Evolutionary conservation across 352 stramenopile genomes (phyloP).

Genomic region (Pythium coloratum): DNA sequence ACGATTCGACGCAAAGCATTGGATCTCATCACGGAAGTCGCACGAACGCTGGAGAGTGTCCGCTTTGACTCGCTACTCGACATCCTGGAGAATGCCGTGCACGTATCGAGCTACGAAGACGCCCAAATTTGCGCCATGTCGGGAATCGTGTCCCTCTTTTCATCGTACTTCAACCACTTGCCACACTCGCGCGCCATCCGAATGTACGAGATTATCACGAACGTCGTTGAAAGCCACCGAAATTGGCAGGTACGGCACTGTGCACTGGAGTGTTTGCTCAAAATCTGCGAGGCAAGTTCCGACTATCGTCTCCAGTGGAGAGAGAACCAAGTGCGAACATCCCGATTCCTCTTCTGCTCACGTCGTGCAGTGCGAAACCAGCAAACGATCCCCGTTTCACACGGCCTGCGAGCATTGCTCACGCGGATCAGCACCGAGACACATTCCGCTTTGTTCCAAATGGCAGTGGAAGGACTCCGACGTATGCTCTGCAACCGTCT

Average conservation of each 20-base stretch:
- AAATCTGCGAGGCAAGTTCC: slow-evolving; percentile 65
- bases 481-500: slow-evolving; percentile 80
- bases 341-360: slow-evolving; percentile 70
- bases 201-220: slow-evolving; percentile 82
- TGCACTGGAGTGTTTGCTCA: slow-evolving; percentile 67
- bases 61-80: slow-evolving; percentile 83
- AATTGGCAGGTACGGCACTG: slow-evolving; percentile 55
- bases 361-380: slow-evolving; percentile 37
- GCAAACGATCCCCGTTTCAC: slow-evolving; percentile 57
- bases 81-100: slow-evolving; percentile 70
- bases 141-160: slow-evolving; percentile 74
- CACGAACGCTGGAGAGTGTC: slow-evolving; percentile 70
- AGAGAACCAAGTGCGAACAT: slow-evolving; percentile 61
- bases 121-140: slow-evolving; percentile 58
- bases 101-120: slow-evolving; percentile 64
- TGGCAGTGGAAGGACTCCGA: slow-evolving; percentile 71
- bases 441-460: slow-evolving; percentile 62
- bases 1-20: slow-evolving; percentile 60
- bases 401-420: slow-evolving; percentile 60
- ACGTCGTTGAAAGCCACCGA: slow-evolving; percentile 63
- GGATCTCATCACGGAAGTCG: slow-evolving; percentile 67
- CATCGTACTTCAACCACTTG: slow-evolving; percentile 77
- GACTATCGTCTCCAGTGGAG: slow-evolving; percentile 73
- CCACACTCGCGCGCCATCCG: slow-evolving; percentile 62
- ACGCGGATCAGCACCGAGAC: slow-evolving; percentile 79